phyloP scores from a whole-genome alignment of 371 early-diverging fungal genomes.

The Umbelopsis sp. region DNA sequence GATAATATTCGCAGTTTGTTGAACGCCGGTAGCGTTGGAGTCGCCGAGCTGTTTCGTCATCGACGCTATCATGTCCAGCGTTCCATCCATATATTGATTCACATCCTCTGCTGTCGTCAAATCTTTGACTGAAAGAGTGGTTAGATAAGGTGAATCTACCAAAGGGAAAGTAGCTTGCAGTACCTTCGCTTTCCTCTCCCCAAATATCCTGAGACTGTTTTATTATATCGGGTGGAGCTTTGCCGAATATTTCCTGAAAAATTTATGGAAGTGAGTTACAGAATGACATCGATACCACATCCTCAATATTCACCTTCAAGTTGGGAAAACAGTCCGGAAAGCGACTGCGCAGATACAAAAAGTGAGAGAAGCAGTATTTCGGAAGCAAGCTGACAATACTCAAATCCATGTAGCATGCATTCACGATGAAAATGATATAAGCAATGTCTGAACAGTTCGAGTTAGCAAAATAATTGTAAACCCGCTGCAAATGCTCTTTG shows the following conservation, averaged over 20 bases:
- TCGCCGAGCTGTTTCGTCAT: conserved; percentile 28
- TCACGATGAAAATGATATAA: conserved; percentile 70
- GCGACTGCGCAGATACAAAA: conserved; percentile 72
- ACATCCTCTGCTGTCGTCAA: not conserved
- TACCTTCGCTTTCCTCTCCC: not conserved
- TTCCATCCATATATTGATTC: not conserved
- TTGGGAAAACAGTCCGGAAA: conserved; percentile 72
- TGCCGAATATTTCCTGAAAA: not conserved
- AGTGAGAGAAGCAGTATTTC: conserved; percentile 70
- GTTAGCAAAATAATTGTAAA: not conserved
- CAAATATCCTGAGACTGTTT: not conserved
- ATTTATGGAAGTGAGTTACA: not conserved
- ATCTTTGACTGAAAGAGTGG: not conserved
- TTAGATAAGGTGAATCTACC: not conserved
- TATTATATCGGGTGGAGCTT: not conserved
- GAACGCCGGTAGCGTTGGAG: conserved; percentile 23
- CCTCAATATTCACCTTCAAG: conserved; percentile 37
- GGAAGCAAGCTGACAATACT: conserved; percentile 62
- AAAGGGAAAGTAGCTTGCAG: too few species aligned
- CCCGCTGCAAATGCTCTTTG: not conserved
- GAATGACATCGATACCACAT: not conserved
- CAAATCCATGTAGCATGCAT: conserved; percentile 58
- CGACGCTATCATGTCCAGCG: conserved; percentile 29
- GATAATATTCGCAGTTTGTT: conserved; percentile 34
- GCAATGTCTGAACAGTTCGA: conserved; percentile 56